Base-by-base conservation (phyloP, 148 eudicot species). In the Diospyros kaki region DNA sequence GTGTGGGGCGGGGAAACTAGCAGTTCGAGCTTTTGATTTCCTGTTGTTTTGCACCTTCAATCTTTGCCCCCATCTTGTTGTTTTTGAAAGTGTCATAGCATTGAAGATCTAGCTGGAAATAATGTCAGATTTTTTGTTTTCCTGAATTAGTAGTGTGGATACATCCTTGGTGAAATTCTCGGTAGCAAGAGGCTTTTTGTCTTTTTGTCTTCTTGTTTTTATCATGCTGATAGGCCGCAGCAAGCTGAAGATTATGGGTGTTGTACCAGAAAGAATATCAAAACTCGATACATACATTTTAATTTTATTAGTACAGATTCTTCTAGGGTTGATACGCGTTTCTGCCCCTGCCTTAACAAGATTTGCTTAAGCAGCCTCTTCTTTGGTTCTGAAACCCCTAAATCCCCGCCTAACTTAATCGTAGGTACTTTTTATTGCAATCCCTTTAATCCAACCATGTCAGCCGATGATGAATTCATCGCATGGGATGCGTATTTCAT, bases 81-180 rank as follows among this genome's bases (percentile, higher is more conserved):
- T 38, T 64, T 59, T 44, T 42, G 64, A 63, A 39, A 50, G 65
- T 64, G 0, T 51, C 38, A 14, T 52, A 59, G 62, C 12, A 61
- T n/a, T 71, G 68, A 54, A 59, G 62, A 48, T 51, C 28, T 41
- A 56, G 52, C 50, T 63, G 60, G 64, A 66, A 77, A 75, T 80
- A 66, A 58, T 46, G 68, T 66, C 13, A 12, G 52, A 15, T 75
- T 75, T 67, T 64, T 28, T 52, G 46, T 60, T 65, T 60, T 46
- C 9, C 51, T 71, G 40, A 52, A n/a, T 61, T 65, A 54, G 65
- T 70, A 59, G 78, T 74, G 73, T 81, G 84, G 79, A 75, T 83
- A 85, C 82, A 82, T 82, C 75, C 64, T 72, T 79, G 81, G 84
- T 79, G 79, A 79, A 80, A 81, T 86, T 83, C 81, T 50, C 76